These are phyloP conservation scores for Schwanniomyces pseudopolymorphus DNA, from an alignment of 805 yeast species.

Conservation along the genomic window DNA sequence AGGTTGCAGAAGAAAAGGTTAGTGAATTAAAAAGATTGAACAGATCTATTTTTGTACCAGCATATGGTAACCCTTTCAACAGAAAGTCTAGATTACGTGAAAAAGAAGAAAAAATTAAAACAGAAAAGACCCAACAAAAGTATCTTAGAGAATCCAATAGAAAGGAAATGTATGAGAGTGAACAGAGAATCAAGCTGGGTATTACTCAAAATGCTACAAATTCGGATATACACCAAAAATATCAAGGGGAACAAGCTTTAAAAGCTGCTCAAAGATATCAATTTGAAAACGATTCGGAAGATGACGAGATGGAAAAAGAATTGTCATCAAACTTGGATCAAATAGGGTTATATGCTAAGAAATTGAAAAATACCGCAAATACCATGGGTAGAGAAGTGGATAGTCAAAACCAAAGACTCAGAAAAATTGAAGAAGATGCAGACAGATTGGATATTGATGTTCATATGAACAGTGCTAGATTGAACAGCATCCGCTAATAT, in stretches of 20 bases:
- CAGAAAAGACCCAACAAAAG: constrained; percentile 62
- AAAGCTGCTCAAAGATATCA: constrained; percentile 68
- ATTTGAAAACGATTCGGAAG: constrained; percentile 89
- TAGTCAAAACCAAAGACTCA: constrained; percentile 72
- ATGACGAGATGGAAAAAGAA: constrained; percentile 88
- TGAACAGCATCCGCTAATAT: constrained; percentile 48
- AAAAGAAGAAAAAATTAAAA: constrained; percentile 67
- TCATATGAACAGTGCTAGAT: constrained; percentile 69
- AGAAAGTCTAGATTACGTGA: constrained; percentile 71
- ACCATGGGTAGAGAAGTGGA: constrained; percentile 76
- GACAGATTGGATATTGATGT: constrained; percentile 82
- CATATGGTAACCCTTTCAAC: constrained; percentile 79
- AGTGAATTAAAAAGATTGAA: constrained; percentile 75
- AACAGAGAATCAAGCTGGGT: constrained; percentile 66
- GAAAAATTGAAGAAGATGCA: constrained; percentile 77
- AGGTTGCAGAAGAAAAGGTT: constrained; percentile 80
- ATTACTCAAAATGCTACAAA: constrained; percentile 43
- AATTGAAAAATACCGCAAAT: constrained; percentile 70
- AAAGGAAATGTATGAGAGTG: constrained; percentile 58
- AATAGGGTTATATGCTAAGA: constrained; percentile 63
- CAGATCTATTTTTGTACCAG: constrained; percentile 78
- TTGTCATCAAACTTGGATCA: constrained; percentile 80
- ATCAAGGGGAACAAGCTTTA: constrained; percentile 51
- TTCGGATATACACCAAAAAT: constrained; percentile 43
- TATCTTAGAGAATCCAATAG: constrained; percentile 60